phyloP scores from a whole-genome alignment of 2,329 filamentous ascomycete species.

The Pseudocercospora cruenta region DNA sequence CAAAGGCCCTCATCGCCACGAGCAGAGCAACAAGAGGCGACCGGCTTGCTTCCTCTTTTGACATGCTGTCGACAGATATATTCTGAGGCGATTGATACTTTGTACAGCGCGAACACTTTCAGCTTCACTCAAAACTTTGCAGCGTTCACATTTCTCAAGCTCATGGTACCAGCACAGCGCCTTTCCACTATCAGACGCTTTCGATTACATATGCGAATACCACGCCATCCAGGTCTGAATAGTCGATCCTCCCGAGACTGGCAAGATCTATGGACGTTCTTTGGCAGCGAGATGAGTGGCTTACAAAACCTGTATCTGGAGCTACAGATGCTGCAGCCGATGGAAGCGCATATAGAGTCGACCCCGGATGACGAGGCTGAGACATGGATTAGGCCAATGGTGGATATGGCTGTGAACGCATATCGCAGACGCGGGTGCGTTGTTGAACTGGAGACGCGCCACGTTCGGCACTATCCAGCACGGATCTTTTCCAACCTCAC shows the following conservation, averaged over 20 bases:
- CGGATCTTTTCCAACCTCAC: constrained; percentile 24
- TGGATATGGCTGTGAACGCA: constrained; percentile 35
- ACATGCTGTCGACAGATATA: constrained; percentile 38
- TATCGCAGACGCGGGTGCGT: constrained; percentile 33
- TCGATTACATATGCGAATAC: constrained; percentile 36
- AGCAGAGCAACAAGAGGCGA: constrained; percentile 26
- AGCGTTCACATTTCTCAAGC: constrained; percentile 37
- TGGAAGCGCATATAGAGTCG: constrained; percentile 34
- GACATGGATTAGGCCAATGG: constrained; percentile 37
- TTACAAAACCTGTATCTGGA: constrained; percentile 34
- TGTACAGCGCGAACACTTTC: constrained; percentile 40
- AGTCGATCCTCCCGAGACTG: constrained; percentile 36
- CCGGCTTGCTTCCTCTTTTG: constrained; percentile 35
- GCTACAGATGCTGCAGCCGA: constrained; percentile 35
- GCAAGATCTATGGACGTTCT: constrained; percentile 37
- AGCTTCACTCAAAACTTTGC: constrained; percentile 39
- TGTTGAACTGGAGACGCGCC: constrained; percentile 34
- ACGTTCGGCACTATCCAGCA: constrained; percentile 31
- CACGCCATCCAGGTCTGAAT: constrained; percentile 38
- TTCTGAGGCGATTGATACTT: constrained; percentile 35
- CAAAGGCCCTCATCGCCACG: constrained; percentile 27
- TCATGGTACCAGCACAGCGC: constrained; percentile 35
- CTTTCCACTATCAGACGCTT: constrained; percentile 35
- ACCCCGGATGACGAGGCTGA: constrained; percentile 32
- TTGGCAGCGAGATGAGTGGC: constrained; percentile 35